Percentiles rank a stretch among this genome's conserved stretches.
These are phyloP conservation scores for Nemania abortiva DNA, from an alignment of 2,329 filamentous ascomycete genomes.

Conservation along the genomic window DNA sequence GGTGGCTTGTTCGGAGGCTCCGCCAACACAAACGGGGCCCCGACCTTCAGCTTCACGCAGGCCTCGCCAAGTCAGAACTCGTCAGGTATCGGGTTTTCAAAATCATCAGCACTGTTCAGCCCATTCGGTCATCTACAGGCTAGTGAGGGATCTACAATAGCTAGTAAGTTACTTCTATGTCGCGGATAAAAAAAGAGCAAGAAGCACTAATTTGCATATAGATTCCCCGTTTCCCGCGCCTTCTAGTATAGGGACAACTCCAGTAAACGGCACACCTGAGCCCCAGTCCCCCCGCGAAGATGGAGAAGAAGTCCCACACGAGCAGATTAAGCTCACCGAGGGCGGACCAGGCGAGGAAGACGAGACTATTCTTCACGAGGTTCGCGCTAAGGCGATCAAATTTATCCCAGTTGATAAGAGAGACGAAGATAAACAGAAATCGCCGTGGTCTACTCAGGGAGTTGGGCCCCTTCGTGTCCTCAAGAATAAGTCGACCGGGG, in stretches of 20 bases:
- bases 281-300: conserved; percentile 62
- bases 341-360: conserved; percentile 77
- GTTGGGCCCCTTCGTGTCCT: conserved; percentile 79
- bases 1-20: conserved; percentile 45
- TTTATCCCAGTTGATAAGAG: conserved; percentile 62
- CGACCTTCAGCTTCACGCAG: conserved; percentile 56
- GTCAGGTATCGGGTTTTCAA: conserved; percentile 46
- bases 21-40: conserved; percentile 45
- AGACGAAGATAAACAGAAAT: conserved; percentile 63
- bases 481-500: conserved; percentile 76
- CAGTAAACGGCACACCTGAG: conserved; percentile 69
- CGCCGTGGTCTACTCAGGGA: conserved; percentile 76
- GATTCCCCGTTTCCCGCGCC: conserved; percentile 63
- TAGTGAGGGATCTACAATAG: conserved; percentile 56
- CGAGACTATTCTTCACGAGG: conserved; percentile 77
- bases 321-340: conserved; percentile 77
- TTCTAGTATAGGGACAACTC: conserved; percentile 71
- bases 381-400: conserved; percentile 77
- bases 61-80: conserved; percentile 48
- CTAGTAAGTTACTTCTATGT: conserved; percentile 52
- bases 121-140: conserved; percentile 47
- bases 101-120: conserved; percentile 37
- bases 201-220: conserved; percentile 33
- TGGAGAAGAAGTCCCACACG: conserved; percentile 67
- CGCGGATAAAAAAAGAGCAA: background rate